These are phyloP conservation scores for Myxozyma sirexii DNA, from an alignment of 805 yeast genomes.

Conservation along the genomic window DNA sequence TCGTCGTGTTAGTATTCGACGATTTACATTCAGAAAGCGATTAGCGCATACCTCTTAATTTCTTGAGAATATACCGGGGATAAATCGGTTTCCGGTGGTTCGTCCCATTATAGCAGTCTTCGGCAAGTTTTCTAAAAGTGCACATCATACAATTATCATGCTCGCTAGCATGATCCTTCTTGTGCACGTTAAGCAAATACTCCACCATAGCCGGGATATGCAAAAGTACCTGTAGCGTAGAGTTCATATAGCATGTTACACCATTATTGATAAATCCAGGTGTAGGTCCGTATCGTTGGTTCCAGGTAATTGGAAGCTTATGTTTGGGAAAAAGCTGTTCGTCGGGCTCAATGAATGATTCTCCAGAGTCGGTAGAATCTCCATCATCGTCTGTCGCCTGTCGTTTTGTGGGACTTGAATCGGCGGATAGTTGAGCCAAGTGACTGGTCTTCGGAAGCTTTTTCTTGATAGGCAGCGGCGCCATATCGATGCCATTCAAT, in stretches of 20 bases:
- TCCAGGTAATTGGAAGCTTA: conserved; percentile 22
- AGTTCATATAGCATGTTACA: conserved; percentile 94
- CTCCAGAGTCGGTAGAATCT: conserved; percentile 14
- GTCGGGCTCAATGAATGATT: conserved; percentile 18
- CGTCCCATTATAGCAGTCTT: conserved; percentile 23
- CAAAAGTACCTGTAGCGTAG: conserved; percentile 87
- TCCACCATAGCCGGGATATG: conserved; percentile 91
- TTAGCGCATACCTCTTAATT: conserved; percentile 58
- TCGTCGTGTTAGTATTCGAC: no score
- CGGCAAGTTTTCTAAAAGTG: conserved; percentile 29
- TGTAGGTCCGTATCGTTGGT: conserved; percentile 13
- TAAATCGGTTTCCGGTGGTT: conserved; percentile 39
- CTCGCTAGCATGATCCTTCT: conserved; percentile 50
- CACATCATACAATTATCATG: conserved; percentile 32
- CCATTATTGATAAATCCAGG: conserved; percentile 84
- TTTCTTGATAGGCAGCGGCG: conserved; percentile 8
- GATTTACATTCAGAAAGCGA: conserved; percentile 56
- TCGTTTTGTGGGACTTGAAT: background rate
- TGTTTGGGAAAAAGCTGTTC: conserved; percentile 19
- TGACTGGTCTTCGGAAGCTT: background rate
- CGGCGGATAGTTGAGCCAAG: no score
- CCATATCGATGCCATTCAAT: background rate
- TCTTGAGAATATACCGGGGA: conserved; percentile 73
- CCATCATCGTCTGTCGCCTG: background rate
- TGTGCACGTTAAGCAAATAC: conserved; percentile 68